phyloP scores from a whole-genome alignment of 192 early-diverging fungal genomes.

The Podila verticillata region DNA sequence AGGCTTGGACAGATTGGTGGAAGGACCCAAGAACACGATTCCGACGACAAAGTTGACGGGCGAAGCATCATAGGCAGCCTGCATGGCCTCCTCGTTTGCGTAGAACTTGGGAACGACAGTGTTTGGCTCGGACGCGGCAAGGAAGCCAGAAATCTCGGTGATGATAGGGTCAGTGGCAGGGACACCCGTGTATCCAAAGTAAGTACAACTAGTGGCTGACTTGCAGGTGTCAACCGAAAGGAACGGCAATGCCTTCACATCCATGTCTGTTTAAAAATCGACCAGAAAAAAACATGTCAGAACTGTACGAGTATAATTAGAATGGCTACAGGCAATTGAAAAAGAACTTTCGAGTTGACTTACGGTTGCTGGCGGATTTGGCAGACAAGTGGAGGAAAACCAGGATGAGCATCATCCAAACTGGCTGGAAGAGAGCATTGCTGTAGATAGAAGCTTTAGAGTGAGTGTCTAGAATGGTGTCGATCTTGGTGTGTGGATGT shows the following conservation, averaged over 20 bases:
- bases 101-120: constrained; percentile 34
- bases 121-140: constrained; percentile 49
- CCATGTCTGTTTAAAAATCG: constrained; percentile 26
- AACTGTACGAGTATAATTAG: no score
- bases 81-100: constrained; percentile 38
- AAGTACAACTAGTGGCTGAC: constrained; percentile 38
- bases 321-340: no score
- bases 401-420: constrained; percentile 51
- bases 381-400: constrained; percentile 50
- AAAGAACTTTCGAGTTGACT: not conserved
- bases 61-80: constrained; percentile 28
- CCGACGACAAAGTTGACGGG: constrained; percentile 52
- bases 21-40: constrained; percentile 35
- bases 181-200: constrained; percentile 52
- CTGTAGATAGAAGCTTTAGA: not conserved
- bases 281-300: not conserved
- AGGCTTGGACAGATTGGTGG: constrained; percentile 23
- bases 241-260: constrained; percentile 28
- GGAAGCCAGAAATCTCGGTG: constrained; percentile 36
- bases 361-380: constrained; percentile 26
- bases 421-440: constrained; percentile 46
- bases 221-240: constrained; percentile 42
- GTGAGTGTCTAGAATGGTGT: not conserved
- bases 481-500: no score
- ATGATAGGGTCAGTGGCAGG: constrained; percentile 45